Base-by-base conservation (phyloP, 2,329 filamentous ascomycete genomes). In the Xylaria sp. region DNA sequence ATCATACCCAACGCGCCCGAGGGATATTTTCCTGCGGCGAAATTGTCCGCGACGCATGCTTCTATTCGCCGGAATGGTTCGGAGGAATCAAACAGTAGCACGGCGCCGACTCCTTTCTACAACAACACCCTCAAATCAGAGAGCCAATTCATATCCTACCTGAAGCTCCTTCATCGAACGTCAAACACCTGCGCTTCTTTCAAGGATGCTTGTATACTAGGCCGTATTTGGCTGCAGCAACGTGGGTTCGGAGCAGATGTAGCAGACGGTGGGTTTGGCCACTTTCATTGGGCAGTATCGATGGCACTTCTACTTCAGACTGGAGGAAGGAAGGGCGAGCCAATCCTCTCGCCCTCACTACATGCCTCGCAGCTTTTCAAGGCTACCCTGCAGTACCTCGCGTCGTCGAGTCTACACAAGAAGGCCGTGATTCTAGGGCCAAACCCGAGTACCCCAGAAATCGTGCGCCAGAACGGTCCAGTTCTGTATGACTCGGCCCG, bases 351-450 rank as follows among this genome's bases (percentile, higher is more conserved):
- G 6, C 85, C 89, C 5, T 93, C 93, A 8, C 92, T 97, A 75
- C 97, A 92, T 82, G 92, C 92, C 80, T 96, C 95, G 28, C 95
- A 98, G 80, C 86, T 98, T 54, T 98, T 99, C 86, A 98, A 98
- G 81, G 94, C 94, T 2, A 90, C 91, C 1, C 83, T 99, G n/a
- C 95, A 98, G 78, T 96, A 95, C 73, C 83, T 99, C 20, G 90
- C 92, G 1, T 87, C 88, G 1, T 91, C 88, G 46, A 91, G 97
- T 76, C 83, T 98, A 64, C 84, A 83, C 66, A 91, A 88, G 74
- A 92, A 88, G 73, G 89, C 92, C 0, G 86, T 91, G 41, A 73
- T 86, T 0, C 83, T 90, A 65, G 82, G 77, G 70, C 84, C 71
- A 76, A 89, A 67, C 73, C 85, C 73, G 76, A 80, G 67, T 31